Base-by-base conservation (phyloP, 2,329 filamentous ascomycete genomes). In the Ophiostoma australiae region DNA sequence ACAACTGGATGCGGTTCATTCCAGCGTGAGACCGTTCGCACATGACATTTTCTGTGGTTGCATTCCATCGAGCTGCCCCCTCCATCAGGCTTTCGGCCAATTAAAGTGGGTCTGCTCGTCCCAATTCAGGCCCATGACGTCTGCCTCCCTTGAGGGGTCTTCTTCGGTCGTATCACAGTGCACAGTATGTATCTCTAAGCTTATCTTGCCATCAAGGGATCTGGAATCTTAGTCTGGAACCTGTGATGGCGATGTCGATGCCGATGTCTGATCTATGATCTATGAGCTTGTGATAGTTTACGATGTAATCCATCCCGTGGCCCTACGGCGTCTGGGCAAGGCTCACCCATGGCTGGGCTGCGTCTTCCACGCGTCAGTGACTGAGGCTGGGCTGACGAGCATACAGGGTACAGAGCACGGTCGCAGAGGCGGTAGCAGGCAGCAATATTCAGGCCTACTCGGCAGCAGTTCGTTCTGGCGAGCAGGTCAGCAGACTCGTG, bases 31-130 rank as follows among this genome's bases (percentile, higher is more conserved):
- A 58, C 52, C 23, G 52, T 31, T 58, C 23, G 23, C 23, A 58
- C 52, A 58, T 58, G 52, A 15, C 52, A 58, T 27, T 58, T 27
- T 23, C 23, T n/a, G 52, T 3, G 27, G n/a, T 31, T 58, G 23
- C 52, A 58, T 58, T 58, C 52, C 52, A 20, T 58, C 52, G 48
- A 58, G 52, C 8, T 58, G 44, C 44, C 52, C 52, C 23, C 52
- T 58, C 52, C 52, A 58, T 58, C 52, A 27, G 52, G 23, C 52
- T 58, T 58, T 27, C 44, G 6, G 44, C 27, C 8, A 4, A 17
- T 27, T 27, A 58, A 58, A 58, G 52, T 58, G 52, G 52, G 52
- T 3, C 52, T 8, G 1, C 5, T 27, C 52, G 15, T 58, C 23
- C 52, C 52, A 58, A 58, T 58, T 3, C 11, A 58, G 52, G 52